phyloP scores from a whole-genome alignment of 352 stramenopile species.

The Pythium dissotocum region DNA sequence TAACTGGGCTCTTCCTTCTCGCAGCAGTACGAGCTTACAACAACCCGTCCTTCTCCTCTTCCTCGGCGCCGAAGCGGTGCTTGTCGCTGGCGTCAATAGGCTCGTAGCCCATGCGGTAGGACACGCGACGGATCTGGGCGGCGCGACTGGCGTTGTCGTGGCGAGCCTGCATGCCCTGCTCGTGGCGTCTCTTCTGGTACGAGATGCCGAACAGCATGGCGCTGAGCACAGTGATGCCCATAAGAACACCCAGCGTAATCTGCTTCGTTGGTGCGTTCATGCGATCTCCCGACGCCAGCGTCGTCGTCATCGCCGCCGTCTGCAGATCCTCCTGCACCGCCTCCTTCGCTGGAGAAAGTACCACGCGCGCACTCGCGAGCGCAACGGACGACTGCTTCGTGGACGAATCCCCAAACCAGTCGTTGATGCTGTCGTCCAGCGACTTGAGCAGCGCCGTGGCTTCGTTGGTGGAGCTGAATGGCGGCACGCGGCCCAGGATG shows the following conservation, averaged over 20 bases:
- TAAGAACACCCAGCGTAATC: conserved; percentile 58
- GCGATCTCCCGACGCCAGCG: neutral
- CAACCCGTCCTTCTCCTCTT: conserved; percentile 60
- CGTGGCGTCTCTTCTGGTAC: conserved; percentile 64
- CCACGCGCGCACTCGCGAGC: conserved; percentile 41
- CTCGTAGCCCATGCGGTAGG: conserved; percentile 68
- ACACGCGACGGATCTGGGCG: conserved; percentile 74
- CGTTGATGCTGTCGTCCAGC: conserved; percentile 44
- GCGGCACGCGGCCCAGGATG: conserved; percentile 17
- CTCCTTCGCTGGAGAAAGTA: conserved; percentile 24
- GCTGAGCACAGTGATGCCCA: conserved; percentile 52
- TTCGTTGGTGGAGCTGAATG: conserved; percentile 15
- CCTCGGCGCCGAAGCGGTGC: conserved; percentile 28
- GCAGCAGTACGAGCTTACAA: conserved; percentile 35
- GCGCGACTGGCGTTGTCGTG: conserved; percentile 61
- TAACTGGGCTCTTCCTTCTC: neutral
- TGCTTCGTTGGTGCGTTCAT: conserved; percentile 63
- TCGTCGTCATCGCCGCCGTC: neutral
- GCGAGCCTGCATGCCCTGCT: conserved; percentile 47
- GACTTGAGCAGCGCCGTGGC: conserved; percentile 43
- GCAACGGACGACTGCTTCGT: conserved; percentile 27
- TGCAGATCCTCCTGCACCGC: neutral
- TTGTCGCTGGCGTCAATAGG: conserved; percentile 3
- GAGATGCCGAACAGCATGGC: conserved; percentile 61
- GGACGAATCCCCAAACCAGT: conserved; percentile 26